A percentile compares a stretch with the other conserved stretches of the same genome.
Conservation (phyloP, 148 eudicot species). For the Linanthus parryae region DNA sequence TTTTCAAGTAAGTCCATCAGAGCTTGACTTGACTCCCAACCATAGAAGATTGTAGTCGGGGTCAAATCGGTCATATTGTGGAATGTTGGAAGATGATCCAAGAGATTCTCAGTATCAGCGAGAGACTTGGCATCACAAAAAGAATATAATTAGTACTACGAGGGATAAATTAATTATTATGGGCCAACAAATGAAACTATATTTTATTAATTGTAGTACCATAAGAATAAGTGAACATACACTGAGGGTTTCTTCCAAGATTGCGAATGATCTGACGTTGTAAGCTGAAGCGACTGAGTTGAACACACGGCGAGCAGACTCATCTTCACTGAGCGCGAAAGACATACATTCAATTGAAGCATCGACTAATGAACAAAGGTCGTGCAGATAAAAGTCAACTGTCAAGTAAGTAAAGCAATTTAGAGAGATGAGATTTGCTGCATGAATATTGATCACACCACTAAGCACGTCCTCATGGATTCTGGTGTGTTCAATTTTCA, state of each 20-base stretch:
- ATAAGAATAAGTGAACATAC: background rate
- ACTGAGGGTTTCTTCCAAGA: background rate
- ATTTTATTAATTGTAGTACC: background rate
- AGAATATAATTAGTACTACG: too few species aligned
- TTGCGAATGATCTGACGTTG: background rate
- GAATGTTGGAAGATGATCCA: background rate
- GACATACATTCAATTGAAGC: background rate
- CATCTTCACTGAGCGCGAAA: background rate
- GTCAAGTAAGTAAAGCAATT: background rate
- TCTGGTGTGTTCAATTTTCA: background rate
- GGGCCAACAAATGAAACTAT: background rate
- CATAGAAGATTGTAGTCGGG: background rate
- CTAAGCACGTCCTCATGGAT: background rate
- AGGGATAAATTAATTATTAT: too few species aligned
- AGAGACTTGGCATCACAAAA: background rate
- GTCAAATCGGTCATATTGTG: background rate
- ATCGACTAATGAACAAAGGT: background rate
- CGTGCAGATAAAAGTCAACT: background rate
- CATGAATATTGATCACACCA: background rate
- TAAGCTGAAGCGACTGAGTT: background rate
- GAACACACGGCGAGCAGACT: background rate
- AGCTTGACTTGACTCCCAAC: background rate
- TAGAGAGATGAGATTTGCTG: background rate
- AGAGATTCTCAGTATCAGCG: background rate
- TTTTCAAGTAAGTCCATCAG: background rate